Evolutionary conservation across 345 rosid genomes (phyloP).

Genomic region (Ceriops tagal): DNA sequence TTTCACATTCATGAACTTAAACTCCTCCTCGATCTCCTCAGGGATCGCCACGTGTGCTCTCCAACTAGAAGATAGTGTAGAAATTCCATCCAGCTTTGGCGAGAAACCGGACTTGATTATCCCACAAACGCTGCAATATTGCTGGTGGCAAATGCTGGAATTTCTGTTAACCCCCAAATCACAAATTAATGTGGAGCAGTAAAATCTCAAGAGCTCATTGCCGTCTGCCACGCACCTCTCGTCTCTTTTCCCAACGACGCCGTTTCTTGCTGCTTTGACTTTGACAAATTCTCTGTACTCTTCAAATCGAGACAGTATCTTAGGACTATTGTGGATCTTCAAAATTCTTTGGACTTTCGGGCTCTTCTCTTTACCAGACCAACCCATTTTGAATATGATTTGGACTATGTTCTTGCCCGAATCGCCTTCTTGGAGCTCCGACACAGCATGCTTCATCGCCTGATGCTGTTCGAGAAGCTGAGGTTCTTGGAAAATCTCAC

Average conservation of each 20-base stretch:
- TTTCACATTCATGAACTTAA: slow-evolving; percentile 88
- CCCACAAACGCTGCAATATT: slow-evolving; percentile 80
- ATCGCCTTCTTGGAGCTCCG: slow-evolving; percentile 72
- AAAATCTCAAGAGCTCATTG: slow-evolving; percentile 80
- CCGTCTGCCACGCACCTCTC: slow-evolving; percentile 94
- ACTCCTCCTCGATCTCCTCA: slow-evolving; percentile 70
- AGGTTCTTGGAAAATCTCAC: slow-evolving; percentile 61
- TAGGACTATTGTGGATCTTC: slow-evolving; percentile 80
- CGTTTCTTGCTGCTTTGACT: slow-evolving; percentile 52
- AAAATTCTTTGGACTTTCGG: slow-evolving; percentile 62
- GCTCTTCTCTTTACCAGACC: slow-evolving; percentile 43
- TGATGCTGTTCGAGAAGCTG: slow-evolving; percentile 74
- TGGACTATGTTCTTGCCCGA: slow-evolving; percentile 76
- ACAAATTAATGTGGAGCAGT: slow-evolving; percentile 81
- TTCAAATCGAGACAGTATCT: slow-evolving; percentile 70
- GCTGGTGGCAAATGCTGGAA: slow-evolving; percentile 56
- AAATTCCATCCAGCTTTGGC: slow-evolving; percentile 78
- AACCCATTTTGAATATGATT: slow-evolving; percentile 82
- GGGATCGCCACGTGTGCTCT: slow-evolving; percentile 85
- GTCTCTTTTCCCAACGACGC: slow-evolving; percentile 37
- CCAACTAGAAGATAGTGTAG: slow-evolving; percentile 69
- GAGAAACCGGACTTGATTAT: slow-evolving; percentile 78
- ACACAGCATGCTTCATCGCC: slow-evolving; percentile 66
- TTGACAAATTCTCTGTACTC: slow-evolving; percentile 86
- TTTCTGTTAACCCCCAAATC: slow-evolving; percentile 57